These are phyloP conservation scores for Sphagnum fallax DNA, from an alignment of 228 moss, liverwort and hornwort species.

Conservation along the genomic window DNA sequence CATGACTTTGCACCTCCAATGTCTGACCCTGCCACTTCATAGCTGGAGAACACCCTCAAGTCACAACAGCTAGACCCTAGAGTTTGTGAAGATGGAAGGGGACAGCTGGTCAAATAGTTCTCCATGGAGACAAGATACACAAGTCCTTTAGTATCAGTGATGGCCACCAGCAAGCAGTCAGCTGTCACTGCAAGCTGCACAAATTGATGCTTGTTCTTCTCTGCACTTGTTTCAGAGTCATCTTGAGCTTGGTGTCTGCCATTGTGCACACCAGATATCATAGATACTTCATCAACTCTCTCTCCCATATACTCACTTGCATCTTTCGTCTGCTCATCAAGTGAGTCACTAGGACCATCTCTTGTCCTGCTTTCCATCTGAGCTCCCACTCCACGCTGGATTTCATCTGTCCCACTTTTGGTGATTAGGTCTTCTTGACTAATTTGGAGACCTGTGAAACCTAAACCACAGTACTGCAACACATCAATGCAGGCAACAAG, in stretches of 20 bases:
- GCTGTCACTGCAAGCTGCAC: constrained; percentile 39
- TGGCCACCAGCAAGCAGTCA: constrained; percentile 54
- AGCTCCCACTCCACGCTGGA: background rate
- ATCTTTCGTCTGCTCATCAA: constrained; percentile 1
- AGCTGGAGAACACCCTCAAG: constrained; percentile 50
- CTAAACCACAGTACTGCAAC: constrained; percentile 63
- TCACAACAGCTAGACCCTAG: constrained; percentile 9
- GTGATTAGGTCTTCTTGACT: background rate
- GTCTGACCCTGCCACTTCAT: constrained; percentile 75
- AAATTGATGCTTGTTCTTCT: constrained; percentile 27
- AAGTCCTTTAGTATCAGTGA: constrained; percentile 59
- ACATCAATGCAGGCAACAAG: constrained; percentile 58
- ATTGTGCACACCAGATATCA: background rate
- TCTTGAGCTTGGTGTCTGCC: background rate
- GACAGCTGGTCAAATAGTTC: constrained; percentile 45
- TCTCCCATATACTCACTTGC: constrained; percentile 8
- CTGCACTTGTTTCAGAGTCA: constrained; percentile 3
- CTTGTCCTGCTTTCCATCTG: background rate
- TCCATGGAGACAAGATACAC: constrained; percentile 65
- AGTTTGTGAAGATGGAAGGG: background rate
- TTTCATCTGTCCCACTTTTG: background rate
- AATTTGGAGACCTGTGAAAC: constrained; percentile 6
- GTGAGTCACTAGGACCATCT: background rate
- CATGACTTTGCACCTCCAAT: constrained; percentile 32
- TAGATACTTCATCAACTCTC: background rate